Conservation (phyloP, 2,329 filamentous ascomycete species). For the Zymoseptoria pseudotritici region DNA sequence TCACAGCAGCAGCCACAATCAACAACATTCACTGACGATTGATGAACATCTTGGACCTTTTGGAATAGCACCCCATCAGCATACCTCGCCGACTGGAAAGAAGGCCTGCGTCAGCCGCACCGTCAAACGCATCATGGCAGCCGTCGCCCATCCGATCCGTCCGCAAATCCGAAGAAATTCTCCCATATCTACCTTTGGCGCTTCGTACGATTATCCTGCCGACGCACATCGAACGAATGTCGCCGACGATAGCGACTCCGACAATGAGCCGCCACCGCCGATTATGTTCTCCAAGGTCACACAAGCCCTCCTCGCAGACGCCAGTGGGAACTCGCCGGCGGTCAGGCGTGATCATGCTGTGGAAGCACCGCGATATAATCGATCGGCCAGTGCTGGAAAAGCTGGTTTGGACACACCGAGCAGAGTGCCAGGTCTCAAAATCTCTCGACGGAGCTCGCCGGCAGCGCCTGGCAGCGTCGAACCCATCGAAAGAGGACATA, state of each 20-base stretch:
- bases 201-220: slow-evolving; percentile 39
- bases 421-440: slow-evolving; percentile 29
- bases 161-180: slow-evolving; percentile 37
- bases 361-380: slow-evolving; percentile 21
- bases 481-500: slow-evolving; percentile 18
- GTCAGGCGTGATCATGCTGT: slow-evolving; percentile 39
- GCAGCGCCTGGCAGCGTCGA: slow-evolving; percentile 16
- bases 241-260: slow-evolving; percentile 78
- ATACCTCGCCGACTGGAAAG: slow-evolving; percentile 8
- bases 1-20: slow-evolving; percentile 17
- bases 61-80: slow-evolving; percentile 16
- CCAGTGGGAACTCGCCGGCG: slow-evolving; percentile 51
- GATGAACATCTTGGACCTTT: slow-evolving; percentile 11
- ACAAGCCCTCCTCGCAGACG: slow-evolving; percentile 65
- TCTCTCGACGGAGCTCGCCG: slow-evolving; percentile 30
- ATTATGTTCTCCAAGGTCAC: slow-evolving; percentile 92
- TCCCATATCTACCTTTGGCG: slow-evolving; percentile 38
- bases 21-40: slow-evolving; percentile 3
- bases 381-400: slow-evolving; percentile 22
- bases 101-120: slow-evolving; percentile 13
- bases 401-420: slow-evolving; percentile 30
- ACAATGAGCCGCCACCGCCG: slow-evolving; percentile 81
- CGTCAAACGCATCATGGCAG: slow-evolving; percentile 28
- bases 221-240: slow-evolving; percentile 46
- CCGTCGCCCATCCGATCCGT: slow-evolving; percentile 27